Evolutionary conservation across 192 early-diverging fungal species (phyloP).

Genomic region (Spizellomyces sp.): DNA sequence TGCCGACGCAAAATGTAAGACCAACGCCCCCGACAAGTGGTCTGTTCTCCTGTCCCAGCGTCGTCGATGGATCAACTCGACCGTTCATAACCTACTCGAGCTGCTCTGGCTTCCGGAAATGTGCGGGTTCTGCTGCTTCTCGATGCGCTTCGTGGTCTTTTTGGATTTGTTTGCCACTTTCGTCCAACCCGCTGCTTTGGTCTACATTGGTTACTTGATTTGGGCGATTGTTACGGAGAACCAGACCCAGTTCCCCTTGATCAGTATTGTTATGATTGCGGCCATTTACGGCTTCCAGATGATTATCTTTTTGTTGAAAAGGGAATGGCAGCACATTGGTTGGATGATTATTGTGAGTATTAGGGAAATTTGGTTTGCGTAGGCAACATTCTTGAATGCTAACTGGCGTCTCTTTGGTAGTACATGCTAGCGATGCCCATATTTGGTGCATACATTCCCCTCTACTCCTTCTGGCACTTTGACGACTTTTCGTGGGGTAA

Average conservation of each 20-base stretch:
- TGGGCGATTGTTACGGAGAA: conserved; percentile 63
- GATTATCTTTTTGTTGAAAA: conserved; percentile 77
- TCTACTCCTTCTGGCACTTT: conserved; percentile 98
- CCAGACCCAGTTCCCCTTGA: conserved; percentile 63
- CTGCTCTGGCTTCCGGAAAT: conserved; percentile 81
- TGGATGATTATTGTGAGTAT: conserved; percentile 81
- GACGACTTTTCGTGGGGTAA: conserved; percentile 99
- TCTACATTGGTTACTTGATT: conserved; percentile 70
- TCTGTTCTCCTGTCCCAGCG: conserved; percentile 89
- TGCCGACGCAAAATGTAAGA: conserved; percentile 85
- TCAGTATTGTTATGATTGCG: conserved; percentile 78
- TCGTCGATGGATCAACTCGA: conserved; percentile 99
- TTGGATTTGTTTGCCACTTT: conserved; percentile 89
- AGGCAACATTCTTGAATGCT: conserved; percentile 17
- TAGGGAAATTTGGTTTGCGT: conserved; percentile 9
- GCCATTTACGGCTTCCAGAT: conserved; percentile 89
- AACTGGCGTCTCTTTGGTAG: conserved; percentile 17
- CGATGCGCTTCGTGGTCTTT: conserved; percentile 96
- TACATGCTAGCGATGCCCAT: conserved; percentile 90
- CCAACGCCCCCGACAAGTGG: conserved; percentile 91
- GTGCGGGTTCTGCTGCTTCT: conserved; percentile 97
- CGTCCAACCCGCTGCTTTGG: conserved; percentile 64
- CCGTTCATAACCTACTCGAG: conserved; percentile 94
- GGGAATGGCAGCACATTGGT: conserved; percentile 59
- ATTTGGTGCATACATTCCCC: conserved; percentile 89